Evolutionary conservation across 768 basidiomycete species (phyloP).

Genomic region (Kwoniella sp.): DNA sequence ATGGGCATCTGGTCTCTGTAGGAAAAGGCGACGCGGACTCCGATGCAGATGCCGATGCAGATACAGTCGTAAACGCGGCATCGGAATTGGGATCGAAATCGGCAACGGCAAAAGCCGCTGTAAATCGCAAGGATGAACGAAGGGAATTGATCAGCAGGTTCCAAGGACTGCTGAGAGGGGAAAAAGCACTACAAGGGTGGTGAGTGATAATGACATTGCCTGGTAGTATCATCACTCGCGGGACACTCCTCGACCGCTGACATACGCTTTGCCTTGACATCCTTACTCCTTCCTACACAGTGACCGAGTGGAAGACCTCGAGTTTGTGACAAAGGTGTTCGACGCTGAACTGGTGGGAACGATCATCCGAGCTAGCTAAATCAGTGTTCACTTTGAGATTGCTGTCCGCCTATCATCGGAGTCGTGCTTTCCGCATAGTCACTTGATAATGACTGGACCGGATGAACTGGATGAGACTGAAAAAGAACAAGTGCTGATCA

Average conservation of each 20-base stretch:
- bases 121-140: constrained; percentile 48
- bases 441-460: too few relatives aligned
- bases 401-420: too few relatives aligned
- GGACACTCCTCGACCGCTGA: too few relatives aligned
- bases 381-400: constrained; percentile 4
- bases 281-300: constrained; percentile 15
- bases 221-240: too few relatives aligned
- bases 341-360: constrained; percentile 57
- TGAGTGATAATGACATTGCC: constrained; percentile 23
- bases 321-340: constrained; percentile 69
- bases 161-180: constrained; percentile 33
- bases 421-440: too few relatives aligned
- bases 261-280: too few relatives aligned
- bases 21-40: constrained; percentile 25
- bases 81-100: background rate
- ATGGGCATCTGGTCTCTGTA: constrained; percentile 31
- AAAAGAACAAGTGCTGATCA: too few relatives aligned
- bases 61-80: too few relatives aligned
- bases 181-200: constrained; percentile 42
- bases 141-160: constrained; percentile 64
- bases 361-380: background rate
- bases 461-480: too few relatives aligned
- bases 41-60: constrained; percentile 5
- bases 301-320: constrained; percentile 43
- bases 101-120: background rate